Conservation (phyloP, 2,329 filamentous ascomycete species). For the Hypoxylon sp. region DNA sequence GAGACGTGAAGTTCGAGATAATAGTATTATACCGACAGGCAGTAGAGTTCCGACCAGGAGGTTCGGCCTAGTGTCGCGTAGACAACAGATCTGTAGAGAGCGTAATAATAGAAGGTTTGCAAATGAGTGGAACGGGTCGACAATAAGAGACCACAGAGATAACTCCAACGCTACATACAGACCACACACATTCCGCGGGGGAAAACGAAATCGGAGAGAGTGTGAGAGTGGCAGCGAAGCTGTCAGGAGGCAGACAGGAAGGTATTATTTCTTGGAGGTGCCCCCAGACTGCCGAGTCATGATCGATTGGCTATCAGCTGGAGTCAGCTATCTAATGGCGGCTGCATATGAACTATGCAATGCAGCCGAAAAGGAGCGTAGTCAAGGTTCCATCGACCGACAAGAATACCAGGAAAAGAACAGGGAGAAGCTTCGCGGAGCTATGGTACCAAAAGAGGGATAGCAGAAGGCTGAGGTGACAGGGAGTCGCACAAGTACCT, state of each 20-base stretch:
- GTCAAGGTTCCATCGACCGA: slow-evolving; percentile 43
- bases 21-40: slow-evolving; percentile 44
- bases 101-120: slow-evolving; percentile 45
- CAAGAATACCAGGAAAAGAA: slow-evolving; percentile 16
- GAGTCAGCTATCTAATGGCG: slow-evolving; percentile 49
- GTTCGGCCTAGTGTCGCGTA: slow-evolving; percentile 45
- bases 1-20: slow-evolving; percentile 41
- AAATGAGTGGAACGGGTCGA: slow-evolving; percentile 45
- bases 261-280: slow-evolving; percentile 51
- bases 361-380: slow-evolving; percentile 52
- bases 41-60: slow-evolving; percentile 39
- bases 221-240: slow-evolving; percentile 43
- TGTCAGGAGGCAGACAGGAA: slow-evolving; percentile 48
- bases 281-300: slow-evolving; percentile 41
- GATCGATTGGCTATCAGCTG: slow-evolving; percentile 54
- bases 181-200: slow-evolving; percentile 47
- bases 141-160: slow-evolving; percentile 45
- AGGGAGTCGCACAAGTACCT: slow-evolving; percentile 37
- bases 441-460: slow-evolving; percentile 39
- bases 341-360: slow-evolving; percentile 51
- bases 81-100: slow-evolving; percentile 44
- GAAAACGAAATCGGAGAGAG: slow-evolving; percentile 48
- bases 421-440: slow-evolving; percentile 39
- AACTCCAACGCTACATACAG: slow-evolving; percentile 46
- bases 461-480: slow-evolving; percentile 45